Percentiles rank a stretch among this genome's conserved stretches.
phyloP scores from a whole-genome alignment of 2,329 filamentous ascomycete genomes.

The Sclerotinia borealis region DNA sequence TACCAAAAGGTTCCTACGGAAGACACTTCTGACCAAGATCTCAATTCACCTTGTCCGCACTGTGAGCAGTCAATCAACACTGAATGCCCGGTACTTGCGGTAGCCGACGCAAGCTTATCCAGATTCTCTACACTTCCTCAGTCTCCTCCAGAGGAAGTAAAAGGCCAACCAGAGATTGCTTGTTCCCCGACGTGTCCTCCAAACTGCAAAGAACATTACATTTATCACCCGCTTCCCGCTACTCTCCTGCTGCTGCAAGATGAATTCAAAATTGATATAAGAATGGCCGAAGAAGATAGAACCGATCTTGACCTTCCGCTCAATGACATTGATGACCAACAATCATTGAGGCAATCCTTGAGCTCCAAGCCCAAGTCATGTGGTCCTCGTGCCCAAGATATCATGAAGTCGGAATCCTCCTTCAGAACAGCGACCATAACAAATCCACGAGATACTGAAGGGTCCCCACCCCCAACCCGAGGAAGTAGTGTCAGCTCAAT shows the following conservation, averaged over 20 bases:
- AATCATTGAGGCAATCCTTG: neutral
- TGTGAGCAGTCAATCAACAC: neutral
- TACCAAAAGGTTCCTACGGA: conserved; percentile 16
- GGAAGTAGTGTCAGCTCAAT: conserved; percentile 21
- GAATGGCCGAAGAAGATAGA: neutral
- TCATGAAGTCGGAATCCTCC: conserved; percentile 8
- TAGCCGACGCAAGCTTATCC: neutral
- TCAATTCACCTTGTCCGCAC: conserved; percentile 13
- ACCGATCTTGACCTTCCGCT: neutral
- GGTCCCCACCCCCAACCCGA: conserved; percentile 9
- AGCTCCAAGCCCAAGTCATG: neutral
- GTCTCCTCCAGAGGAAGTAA: conserved; percentile 3
- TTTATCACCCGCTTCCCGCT: neutral
- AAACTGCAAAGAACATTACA: conserved; percentile 7
- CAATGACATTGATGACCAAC: neutral
- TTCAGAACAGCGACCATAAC: conserved; percentile 8
- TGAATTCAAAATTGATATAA: neutral
- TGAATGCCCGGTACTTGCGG: neutral
- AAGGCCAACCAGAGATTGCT: neutral
- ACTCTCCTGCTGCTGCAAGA: neutral
- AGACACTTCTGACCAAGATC: conserved; percentile 21
- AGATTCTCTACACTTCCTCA: conserved; percentile 9
- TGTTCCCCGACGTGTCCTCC: conserved; percentile 10
- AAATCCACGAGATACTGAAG: conserved; percentile 8
- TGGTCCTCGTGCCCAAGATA: neutral